Conservation (phyloP, 108 stramenopile genomes). For the Pseudonitzschia delicatissima region DNA sequence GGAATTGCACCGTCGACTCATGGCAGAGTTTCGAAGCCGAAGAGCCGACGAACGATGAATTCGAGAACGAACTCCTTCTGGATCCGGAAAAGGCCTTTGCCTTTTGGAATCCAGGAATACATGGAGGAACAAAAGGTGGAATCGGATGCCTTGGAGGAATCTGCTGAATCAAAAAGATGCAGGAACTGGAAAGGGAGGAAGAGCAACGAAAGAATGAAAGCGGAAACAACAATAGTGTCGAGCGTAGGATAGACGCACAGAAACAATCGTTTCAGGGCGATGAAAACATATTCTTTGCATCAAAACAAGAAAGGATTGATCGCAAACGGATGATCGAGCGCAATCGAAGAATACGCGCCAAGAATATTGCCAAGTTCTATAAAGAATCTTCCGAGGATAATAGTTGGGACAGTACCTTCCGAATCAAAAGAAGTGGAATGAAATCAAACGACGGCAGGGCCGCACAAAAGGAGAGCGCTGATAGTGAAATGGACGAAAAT, state of each 20-base stretch:
- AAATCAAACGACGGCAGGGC: background rate
- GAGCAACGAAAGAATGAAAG: background rate
- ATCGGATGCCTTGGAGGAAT: slow-evolving; percentile 2
- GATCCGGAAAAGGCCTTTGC: slow-evolving; percentile 7
- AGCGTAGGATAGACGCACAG: background rate
- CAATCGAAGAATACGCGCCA: background rate
- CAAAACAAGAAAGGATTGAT: slow-evolving; percentile 2
- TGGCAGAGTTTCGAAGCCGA: slow-evolving; percentile 13
- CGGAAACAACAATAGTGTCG: background rate
- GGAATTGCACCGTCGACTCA: slow-evolving; percentile 8
- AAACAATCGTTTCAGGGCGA: background rate
- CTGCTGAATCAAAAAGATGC: slow-evolving; percentile 6
- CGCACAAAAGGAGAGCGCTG: no score
- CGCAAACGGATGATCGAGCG: background rate
- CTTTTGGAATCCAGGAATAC: slow-evolving; percentile 21
- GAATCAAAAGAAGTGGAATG: background rate
- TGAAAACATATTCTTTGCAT: slow-evolving; percentile 7
- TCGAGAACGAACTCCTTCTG: background rate
- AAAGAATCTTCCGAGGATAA: background rate
- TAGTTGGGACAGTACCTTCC: background rate
- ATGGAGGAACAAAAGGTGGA: background rate
- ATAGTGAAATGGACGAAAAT: background rate
- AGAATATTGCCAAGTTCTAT: slow-evolving; percentile 12
- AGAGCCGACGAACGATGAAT: background rate
- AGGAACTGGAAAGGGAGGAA: background rate